Base-by-base conservation (phyloP, 352 stramenopile species). In the Phytophthora sojae region DNA sequence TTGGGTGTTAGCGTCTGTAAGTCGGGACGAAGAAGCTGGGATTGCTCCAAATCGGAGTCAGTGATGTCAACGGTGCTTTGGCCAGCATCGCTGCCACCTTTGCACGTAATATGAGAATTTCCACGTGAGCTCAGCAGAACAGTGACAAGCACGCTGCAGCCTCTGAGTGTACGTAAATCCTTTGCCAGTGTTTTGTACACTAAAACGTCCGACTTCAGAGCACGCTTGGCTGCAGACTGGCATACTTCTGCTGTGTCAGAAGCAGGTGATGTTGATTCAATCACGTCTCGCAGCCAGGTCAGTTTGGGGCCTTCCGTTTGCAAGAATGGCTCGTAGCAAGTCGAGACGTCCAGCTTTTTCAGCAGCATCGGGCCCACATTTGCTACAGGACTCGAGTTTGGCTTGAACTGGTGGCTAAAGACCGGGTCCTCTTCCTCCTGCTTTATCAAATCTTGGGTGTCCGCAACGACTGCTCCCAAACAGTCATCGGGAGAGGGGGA, bases 111-210 rank as follows among this genome's bases (percentile, higher is more conserved):
- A 55, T 73, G 65, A 57, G 66, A 12, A 32, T 67, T 21, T 70
- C 72, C 73, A 26, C 76, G 59, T 0, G 81, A 89, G 26, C 76
- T 82, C 9, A 91, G 64, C 7, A 87, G 37, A 6, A 87, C 67
- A 1, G 76, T 65, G 37, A 87, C 14, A 23, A 73, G 55, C 8
- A 78, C 58, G 32, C 54, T 55, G 29, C 7, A 29, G 0, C 23
- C 54, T 9, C 55, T 47, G 12, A 86, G 59, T n/a, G 11, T 62
- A 30, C 60, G 74, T 23, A 76, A 50, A 30, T 87, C 71, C 42
- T 79, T 87, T 63, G 68, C 81, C n/a, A 91, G 47, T 7, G 79
- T 45, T 67, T 88, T 89, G 44, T 85, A 87, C 21, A 80, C 65
- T 4, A 74, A 2, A 15, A 61, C 21, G 53, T 62, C 52, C 1